phyloP scores from a whole-genome alignment of 495 filamentous ascomycete species.

The Hypomontagnella submonticulosa region DNA sequence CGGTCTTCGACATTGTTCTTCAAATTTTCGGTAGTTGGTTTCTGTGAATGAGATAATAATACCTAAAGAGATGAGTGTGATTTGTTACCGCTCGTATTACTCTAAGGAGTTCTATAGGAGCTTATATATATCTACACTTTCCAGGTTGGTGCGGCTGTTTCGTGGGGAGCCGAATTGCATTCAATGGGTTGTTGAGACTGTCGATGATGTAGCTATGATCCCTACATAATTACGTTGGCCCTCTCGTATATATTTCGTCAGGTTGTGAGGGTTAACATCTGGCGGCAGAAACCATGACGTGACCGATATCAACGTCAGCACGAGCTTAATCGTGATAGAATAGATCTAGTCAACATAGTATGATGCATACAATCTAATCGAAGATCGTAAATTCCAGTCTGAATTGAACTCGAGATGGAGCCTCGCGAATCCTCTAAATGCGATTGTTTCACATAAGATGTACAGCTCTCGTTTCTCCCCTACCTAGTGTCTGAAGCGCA shows the following conservation, averaged over 20 bases:
- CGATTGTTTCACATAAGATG: no score
- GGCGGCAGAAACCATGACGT: not conserved
- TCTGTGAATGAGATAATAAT: no score
- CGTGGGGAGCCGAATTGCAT: not conserved
- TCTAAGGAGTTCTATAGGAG: no score
- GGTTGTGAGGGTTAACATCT: not conserved
- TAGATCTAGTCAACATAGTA: not conserved
- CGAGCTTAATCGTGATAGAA: not conserved
- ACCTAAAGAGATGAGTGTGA: no score
- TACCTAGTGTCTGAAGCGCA: no score
- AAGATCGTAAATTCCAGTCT: no score
- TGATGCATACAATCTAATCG: no score
- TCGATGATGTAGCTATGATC: constrained; percentile 26
- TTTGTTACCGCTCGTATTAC: no score
- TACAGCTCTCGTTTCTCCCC: no score
- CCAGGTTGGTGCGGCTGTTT: not conserved
- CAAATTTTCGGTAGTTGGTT: not conserved
- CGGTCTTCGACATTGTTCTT: constrained; percentile 43
- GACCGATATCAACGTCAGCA: constrained; percentile 6
- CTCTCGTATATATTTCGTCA: not conserved
- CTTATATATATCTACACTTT: not conserved
- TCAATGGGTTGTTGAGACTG: not conserved
- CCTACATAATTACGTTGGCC: not conserved
- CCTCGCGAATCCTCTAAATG: no score
- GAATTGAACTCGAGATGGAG: no score